Evolutionary conservation across 495 filamentous ascomycete species (phyloP), one percentile per base, ranked within the genome.

Genomic region (Tuber brumale): DNA sequence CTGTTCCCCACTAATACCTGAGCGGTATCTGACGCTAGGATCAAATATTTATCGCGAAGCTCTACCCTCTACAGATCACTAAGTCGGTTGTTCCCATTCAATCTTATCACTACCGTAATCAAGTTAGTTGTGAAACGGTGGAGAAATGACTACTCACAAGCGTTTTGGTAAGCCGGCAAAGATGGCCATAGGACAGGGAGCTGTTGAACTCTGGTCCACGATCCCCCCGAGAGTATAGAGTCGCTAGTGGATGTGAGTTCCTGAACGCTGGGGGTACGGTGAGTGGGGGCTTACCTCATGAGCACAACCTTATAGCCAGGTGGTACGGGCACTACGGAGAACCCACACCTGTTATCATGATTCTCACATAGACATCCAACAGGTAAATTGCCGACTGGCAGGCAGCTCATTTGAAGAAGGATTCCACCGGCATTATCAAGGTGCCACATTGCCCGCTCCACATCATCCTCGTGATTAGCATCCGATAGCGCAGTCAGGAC

Each of bases 341-440:
- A 75, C 10, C 27, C 61, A n/a, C 76, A 61, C 3, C 1, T 70
- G 35, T 39, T 19, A 16, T 71, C 73, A 27, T 70, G 37, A n/a
- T 14, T 44, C 51, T 16, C 16, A 39, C 45, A 21, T 70, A 46
- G 39, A 3, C 21, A 27, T 43, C 21, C 18, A 8, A 10, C 19
- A 48, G 41, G 51, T 19, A 75, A 42, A 43, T 43, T 70, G 9
- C 45, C 44, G 42, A 31, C n/a, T 27, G 57, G 12, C n/a, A 61
- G 57, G 10, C 9, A 31, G 57, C 41, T 73, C 27, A 66, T 69
- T 2, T 41, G 61, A 66, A 80, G 23, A 16, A 80, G 61, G 37
- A 80, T 41, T 18, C 76, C 70, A 1, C 78, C 78, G 39, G 76
- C 78, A 51, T 80, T 72, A 9, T 80, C 77, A 48, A 80, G 70